phyloP scores from a whole-genome alignment of 306 rosid genomes.

The Oemleria cerasiformis region DNA sequence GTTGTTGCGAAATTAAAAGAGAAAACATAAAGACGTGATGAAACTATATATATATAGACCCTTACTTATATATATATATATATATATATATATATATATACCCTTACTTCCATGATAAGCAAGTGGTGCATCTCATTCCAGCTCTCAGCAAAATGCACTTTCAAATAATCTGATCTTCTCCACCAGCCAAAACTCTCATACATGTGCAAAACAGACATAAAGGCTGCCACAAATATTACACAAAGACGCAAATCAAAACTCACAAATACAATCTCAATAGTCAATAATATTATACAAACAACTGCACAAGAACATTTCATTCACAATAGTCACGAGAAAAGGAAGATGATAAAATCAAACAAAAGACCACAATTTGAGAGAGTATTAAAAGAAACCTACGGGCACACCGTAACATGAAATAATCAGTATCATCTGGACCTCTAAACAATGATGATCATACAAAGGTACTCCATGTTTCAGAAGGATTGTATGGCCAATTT shows the following conservation, averaged over 20 bases:
- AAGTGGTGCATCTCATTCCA: slow-evolving; percentile 99
- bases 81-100: background rate
- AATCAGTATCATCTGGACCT: background rate
- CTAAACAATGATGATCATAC: background rate
- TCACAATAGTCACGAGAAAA: background rate
- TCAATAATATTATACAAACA: background rate
- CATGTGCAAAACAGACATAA: slow-evolving; percentile 92
- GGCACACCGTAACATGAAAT: background rate
- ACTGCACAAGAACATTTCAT: background rate
- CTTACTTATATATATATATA: slow-evolving; percentile 48
- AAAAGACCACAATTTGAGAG: background rate
- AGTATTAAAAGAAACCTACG: background rate
- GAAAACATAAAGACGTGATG: no score
- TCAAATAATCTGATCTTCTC: slow-evolving; percentile 93
- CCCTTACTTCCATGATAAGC: slow-evolving; percentile 89
- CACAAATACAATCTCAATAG: slow-evolving; percentile 10
- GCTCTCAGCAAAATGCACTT: slow-evolving; percentile 99
- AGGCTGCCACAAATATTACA: slow-evolving; percentile 48
- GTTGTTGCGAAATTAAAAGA: no score
- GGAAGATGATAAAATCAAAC: no score
- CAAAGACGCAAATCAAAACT: slow-evolving; percentile 4
- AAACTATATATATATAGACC: background rate
- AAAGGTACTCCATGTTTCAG: background rate
- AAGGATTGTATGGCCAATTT: background rate
- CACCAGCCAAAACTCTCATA: slow-evolving; percentile 99